A percentile compares a stretch with the other conserved stretches of the same genome.
These are phyloP conservation scores for Mycena albidolilacea DNA, from an alignment of 768 basidiomycete genomes.

Conservation along the genomic window DNA sequence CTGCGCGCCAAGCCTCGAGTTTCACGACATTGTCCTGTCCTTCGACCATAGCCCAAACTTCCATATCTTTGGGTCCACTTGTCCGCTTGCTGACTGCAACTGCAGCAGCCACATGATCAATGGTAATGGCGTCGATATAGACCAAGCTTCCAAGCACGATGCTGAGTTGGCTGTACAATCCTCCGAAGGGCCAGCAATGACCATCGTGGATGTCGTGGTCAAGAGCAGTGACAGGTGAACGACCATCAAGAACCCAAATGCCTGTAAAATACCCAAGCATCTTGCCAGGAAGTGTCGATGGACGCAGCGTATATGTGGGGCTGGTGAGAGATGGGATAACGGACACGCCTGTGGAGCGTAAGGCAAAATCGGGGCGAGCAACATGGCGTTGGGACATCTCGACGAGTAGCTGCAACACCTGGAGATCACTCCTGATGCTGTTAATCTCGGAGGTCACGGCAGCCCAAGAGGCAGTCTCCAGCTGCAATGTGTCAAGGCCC, in stretches of 20 bases:
- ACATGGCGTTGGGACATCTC: conserved; percentile 46
- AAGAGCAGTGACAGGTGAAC: conserved; percentile 64
- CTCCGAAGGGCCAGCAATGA: conserved; percentile 93
- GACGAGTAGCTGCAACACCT: conserved; percentile 57
- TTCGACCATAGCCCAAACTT: conserved; percentile 92
- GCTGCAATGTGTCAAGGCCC: conserved; percentile 69
- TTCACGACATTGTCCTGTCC: conserved; percentile 78
- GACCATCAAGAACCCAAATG: conserved; percentile 74
- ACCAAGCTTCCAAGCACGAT: conserved; percentile 84
- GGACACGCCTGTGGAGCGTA: conserved; percentile 85
- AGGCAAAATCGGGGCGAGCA: conserved; percentile 87
- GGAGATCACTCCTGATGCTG: conserved; percentile 69
- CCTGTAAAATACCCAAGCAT: conserved; percentile 70
- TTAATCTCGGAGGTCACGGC: conserved; percentile 62
- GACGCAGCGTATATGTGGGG: too few species aligned
- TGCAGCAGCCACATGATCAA: conserved; percentile 91
- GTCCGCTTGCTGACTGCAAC: conserved; percentile 82
- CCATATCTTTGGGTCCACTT: conserved; percentile 87
- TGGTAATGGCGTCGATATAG: conserved; percentile 80
- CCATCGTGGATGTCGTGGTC: conserved; percentile 82
- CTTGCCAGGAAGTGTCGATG: too few species aligned
- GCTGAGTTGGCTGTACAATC: conserved; percentile 84
- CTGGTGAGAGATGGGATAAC: too few species aligned
- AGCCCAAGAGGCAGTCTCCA: conserved; percentile 62
- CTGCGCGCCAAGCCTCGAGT: conserved; percentile 67